A percentile compares a stretch with the other conserved stretches of the same genome.
These are phyloP conservation scores for Aspergillus phoenicis DNA, from an alignment of 2,329 filamentous ascomycete species.

Conservation along the genomic window DNA sequence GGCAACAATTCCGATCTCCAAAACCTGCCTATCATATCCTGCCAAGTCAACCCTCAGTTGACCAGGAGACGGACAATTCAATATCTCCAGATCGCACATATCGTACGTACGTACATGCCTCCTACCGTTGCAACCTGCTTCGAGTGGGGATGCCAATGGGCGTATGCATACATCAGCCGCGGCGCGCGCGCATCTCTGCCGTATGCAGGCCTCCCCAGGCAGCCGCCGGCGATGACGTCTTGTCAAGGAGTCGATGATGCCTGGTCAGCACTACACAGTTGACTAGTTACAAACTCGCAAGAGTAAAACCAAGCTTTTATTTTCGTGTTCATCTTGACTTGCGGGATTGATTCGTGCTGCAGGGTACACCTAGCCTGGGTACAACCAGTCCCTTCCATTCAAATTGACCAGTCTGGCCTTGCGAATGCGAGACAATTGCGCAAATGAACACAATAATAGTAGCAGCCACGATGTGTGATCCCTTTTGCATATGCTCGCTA, in stretches of 20 bases:
- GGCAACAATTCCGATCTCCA: not conserved
- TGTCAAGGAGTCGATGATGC: not conserved
- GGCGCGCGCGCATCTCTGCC: not conserved
- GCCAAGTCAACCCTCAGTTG: not conserved
- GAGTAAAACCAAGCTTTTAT: not conserved
- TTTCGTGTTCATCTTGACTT: not conserved
- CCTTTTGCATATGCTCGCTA: not conserved
- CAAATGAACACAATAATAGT: too few species aligned
- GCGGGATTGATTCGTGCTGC: not conserved
- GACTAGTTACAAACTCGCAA: too few species aligned
- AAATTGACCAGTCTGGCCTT: not conserved
- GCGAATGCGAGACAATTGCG: not conserved
- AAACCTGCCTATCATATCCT: not conserved
- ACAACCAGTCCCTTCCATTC: not conserved
- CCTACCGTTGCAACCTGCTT: not conserved
- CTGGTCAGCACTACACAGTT: not conserved
- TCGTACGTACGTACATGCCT: not conserved
- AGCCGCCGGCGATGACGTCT: not conserved
- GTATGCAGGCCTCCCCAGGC: constrained; percentile 1
- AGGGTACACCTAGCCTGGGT: not conserved
- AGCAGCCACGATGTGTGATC: not conserved
- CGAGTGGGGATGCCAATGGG: not conserved
- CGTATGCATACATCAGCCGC: constrained; percentile 1
- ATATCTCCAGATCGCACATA: not conserved
- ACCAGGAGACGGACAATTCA: not conserved